phyloP scores from a whole-genome alignment of 2,329 filamentous ascomycete genomes.

The Epichloe aotearoae region DNA sequence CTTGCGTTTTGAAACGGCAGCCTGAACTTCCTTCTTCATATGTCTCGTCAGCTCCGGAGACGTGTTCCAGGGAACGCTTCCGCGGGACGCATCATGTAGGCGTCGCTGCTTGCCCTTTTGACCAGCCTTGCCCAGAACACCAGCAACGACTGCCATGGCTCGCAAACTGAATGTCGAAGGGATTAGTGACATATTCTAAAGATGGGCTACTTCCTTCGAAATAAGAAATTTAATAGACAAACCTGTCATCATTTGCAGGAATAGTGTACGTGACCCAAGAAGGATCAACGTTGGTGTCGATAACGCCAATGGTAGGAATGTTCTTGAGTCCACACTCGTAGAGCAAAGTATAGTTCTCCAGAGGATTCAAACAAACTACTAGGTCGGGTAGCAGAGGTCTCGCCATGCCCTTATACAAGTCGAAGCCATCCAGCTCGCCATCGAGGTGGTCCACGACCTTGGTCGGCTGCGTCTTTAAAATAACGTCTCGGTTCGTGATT shows the following conservation, averaged over 20 bases:
- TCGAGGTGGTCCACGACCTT: constrained; percentile 72
- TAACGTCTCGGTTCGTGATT: constrained; percentile 86
- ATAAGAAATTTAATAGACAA: constrained; percentile 13
- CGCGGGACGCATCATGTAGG: constrained; percentile 45
- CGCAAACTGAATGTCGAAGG: constrained; percentile 48
- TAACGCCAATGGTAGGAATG: constrained; percentile 86
- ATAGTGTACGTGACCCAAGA: constrained; percentile 95
- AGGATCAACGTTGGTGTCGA: constrained; percentile 87
- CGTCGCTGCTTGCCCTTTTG: constrained; percentile 61
- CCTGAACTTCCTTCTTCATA: constrained; percentile 21
- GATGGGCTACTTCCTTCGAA: too few relatives aligned
- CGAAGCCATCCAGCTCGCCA: constrained; percentile 44
- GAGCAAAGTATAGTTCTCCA: constrained; percentile 82
- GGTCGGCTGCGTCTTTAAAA: constrained; percentile 55
- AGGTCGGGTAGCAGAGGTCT: constrained; percentile 71
- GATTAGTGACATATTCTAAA: background rate
- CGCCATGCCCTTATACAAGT: constrained; percentile 47
- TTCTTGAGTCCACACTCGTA: constrained; percentile 82
- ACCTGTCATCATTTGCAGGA: constrained; percentile 93
- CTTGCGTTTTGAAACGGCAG: constrained; percentile 19
- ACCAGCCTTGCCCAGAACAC: constrained; percentile 74
- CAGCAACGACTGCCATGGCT: constrained; percentile 67
- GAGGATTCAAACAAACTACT: constrained; percentile 81
- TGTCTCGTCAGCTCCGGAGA: constrained; percentile 28
- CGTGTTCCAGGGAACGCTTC: constrained; percentile 50